Percentiles rank a stretch among this genome's conserved stretches.
Evolutionary conservation across 2,329 filamentous ascomycete genomes (phyloP).

Genomic region (Aspergillus candidus): DNA sequence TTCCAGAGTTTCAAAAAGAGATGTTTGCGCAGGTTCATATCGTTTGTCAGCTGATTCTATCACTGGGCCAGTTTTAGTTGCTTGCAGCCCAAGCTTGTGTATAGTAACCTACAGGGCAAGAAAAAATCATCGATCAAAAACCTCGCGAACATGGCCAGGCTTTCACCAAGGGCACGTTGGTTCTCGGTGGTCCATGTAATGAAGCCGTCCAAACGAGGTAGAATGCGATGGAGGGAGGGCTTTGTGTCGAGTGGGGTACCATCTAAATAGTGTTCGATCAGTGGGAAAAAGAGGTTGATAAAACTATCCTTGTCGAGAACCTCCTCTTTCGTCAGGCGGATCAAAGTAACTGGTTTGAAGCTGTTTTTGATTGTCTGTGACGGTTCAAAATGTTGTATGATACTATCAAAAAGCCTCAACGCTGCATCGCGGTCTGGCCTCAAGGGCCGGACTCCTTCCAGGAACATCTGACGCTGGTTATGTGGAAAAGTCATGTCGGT

Average conservation of each 20-base stretch:
- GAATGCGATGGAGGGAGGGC: neutral
- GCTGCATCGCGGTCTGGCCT: slow-evolving; percentile 4
- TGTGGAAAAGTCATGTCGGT: no score
- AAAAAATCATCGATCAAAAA: slow-evolving; percentile 6
- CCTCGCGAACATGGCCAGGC: neutral
- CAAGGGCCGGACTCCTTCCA: slow-evolving; percentile 1
- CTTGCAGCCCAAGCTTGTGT: neutral
- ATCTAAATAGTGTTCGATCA: neutral
- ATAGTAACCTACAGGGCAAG: slow-evolving; percentile 1
- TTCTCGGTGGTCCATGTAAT: slow-evolving; percentile 1
- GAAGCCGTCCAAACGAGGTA: neutral
- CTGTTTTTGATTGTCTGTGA: slow-evolving; percentile 5
- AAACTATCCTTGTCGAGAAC: slow-evolving; percentile 8
- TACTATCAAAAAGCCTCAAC: slow-evolving; percentile 9
- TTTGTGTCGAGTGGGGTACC: neutral
- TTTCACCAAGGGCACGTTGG: neutral
- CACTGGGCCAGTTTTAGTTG: slow-evolving; percentile 4
- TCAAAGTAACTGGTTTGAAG: slow-evolving; percentile 15
- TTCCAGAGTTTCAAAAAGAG: slow-evolving; percentile 6
- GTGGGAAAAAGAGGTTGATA: slow-evolving; percentile 3
- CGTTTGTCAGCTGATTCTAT: slow-evolving; percentile 12
- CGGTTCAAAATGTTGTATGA: slow-evolving; percentile 12
- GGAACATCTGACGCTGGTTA: neutral
- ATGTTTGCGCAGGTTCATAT: slow-evolving; percentile 9
- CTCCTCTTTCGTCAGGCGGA: slow-evolving; percentile 11